A percentile compares a stretch with the other conserved stretches of the same genome.
Evolutionary conservation across 768 basidiomycete species (phyloP).

Genomic region (Suillus sp.): DNA sequence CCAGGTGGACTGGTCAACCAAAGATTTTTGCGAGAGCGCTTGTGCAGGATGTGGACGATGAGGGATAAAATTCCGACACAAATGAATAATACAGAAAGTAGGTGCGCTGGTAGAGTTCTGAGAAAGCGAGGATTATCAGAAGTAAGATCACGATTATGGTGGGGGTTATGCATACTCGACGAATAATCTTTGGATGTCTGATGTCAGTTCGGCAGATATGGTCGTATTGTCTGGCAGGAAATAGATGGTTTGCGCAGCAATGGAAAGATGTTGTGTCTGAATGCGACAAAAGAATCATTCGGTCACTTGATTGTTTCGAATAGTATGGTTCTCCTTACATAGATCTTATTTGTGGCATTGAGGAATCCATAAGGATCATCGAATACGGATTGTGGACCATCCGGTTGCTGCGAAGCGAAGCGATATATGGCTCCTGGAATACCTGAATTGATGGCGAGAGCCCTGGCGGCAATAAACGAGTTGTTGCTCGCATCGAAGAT

Average conservation of each 20-base stretch:
- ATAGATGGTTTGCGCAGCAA: slow-evolving; percentile 60
- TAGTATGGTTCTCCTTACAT: slow-evolving; percentile 20
- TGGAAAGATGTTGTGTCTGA: slow-evolving; percentile 60
- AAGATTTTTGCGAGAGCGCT: slow-evolving; percentile 47
- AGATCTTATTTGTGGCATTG: slow-evolving; percentile 47
- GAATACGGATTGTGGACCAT: slow-evolving; percentile 49
- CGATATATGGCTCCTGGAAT: slow-evolving; percentile 63
- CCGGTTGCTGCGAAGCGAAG: slow-evolving; percentile 44
- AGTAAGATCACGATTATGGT: neutral
- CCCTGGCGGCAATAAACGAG: slow-evolving; percentile 54
- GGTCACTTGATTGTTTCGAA: neutral
- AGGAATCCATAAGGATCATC: slow-evolving; percentile 52
- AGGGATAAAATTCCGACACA: slow-evolving; percentile 50
- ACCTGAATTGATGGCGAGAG: slow-evolving; percentile 49
- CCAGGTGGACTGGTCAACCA: slow-evolving; percentile 59
- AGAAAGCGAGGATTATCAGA: slow-evolving; percentile 11
- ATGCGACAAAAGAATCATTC: slow-evolving; percentile 1
- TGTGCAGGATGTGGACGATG: slow-evolving; percentile 49
- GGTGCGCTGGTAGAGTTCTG: slow-evolving; percentile 56
- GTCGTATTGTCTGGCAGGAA: slow-evolving; percentile 47
- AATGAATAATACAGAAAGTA: slow-evolving; percentile 51
- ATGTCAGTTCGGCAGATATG: slow-evolving; percentile 42
- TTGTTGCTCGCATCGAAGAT: slow-evolving; percentile 41
- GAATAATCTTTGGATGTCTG: slow-evolving; percentile 50
- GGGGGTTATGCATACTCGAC: slow-evolving; percentile 51